Percentiles rank a stretch among this genome's conserved stretches.
phyloP scores from a whole-genome alignment of 495 filamentous ascomycete species.

The Jackrogersella multiformis region DNA sequence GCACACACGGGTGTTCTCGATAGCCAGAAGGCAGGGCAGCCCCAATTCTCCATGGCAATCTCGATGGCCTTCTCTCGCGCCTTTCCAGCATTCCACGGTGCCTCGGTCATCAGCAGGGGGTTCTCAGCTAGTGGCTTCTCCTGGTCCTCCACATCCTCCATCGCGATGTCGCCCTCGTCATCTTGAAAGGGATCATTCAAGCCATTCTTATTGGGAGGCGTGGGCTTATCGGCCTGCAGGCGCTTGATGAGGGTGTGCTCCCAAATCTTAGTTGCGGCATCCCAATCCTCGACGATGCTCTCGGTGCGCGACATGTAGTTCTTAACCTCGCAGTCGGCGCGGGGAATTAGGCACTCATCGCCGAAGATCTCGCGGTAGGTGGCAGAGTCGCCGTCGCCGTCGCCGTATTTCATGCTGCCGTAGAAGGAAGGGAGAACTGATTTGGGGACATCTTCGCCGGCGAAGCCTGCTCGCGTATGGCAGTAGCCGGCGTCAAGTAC shows the following conservation, averaged over 20 bases:
- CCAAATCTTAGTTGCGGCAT: conserved; percentile 88
- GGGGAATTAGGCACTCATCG: conserved; percentile 83
- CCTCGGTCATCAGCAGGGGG: conserved; percentile 93
- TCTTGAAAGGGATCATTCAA: conserved; percentile 72
- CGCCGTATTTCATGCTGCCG: conserved; percentile 62
- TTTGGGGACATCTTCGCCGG: conserved; percentile 97
- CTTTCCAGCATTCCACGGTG: conserved; percentile 89
- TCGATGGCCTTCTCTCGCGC: conserved; percentile 91
- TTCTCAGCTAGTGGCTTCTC: conserved; percentile 87
- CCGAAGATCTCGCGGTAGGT: conserved; percentile 79
- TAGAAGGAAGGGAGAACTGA: conserved; percentile 90
- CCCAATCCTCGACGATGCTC: conserved; percentile 96
- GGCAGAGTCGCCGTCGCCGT: conserved; percentile 54
- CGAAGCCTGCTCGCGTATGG: conserved; percentile 91
- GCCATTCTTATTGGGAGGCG: conserved; percentile 74
- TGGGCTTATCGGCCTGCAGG: conserved; percentile 74
- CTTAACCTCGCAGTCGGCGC: conserved; percentile 77
- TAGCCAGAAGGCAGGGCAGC: conserved; percentile 90
- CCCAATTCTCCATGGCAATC: conserved; percentile 95
- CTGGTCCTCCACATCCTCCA: conserved; percentile 66
- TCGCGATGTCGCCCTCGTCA: conserved; percentile 68
- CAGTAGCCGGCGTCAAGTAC: conserved; percentile 95
- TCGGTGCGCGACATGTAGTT: conserved; percentile 87
- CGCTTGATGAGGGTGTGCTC: conserved; percentile 76
- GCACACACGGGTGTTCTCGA: conserved; percentile 66